Evolutionary conservation across 495 filamentous ascomycete species (phyloP), one percentile per base, ranked within the genome.

Genomic region (Aspergillus sparsus): DNA sequence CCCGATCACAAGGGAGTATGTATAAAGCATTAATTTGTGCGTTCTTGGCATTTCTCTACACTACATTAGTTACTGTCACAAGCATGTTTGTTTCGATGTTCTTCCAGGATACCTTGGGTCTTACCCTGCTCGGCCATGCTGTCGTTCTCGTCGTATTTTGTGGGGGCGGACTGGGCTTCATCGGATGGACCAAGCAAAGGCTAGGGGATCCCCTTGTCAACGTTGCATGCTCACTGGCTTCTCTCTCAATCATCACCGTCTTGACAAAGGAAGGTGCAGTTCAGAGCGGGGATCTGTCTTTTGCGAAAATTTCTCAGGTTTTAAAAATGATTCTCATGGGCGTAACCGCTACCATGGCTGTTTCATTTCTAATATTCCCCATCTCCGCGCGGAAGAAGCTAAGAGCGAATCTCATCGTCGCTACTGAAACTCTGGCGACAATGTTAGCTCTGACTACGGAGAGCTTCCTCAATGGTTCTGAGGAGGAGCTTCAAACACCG

Each of bases 281-380:
- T 2, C 90, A 96, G 68, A 83, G 79, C 31, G 90, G 87, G 4
- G 84, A 87, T 39, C 89, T 97, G 66, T 90, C 88, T 0, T 82
- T 90, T 61, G 85, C 84, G 33, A 96, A 97, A 73, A 88, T 97
- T 36, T 79, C 83, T 11, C 93, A 97, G 74, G 90, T 96, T 13
- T 73, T 96, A 66, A 93, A 92, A 66, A 96, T 97, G 83, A 83
- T 98, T 13, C 66, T 93, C 34, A 91, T 97, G 89, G 93, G 91
- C 7, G 86, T 94, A 13, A 63, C 85, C 8, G 82, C 83, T 50
- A 87, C 92, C 7, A 89, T 89, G 18, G 72, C 83, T n/a, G 87
- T 97, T 6, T 91, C 89, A 42, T 80, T 97, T 37, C 61, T 88
- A 44, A 76, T 97, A 37, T 89, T 90, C 79, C 91, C 93, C 16